Evolutionary conservation across 2,329 filamentous ascomycete species (phyloP).

Genomic region (Hypoxylon sp.): DNA sequence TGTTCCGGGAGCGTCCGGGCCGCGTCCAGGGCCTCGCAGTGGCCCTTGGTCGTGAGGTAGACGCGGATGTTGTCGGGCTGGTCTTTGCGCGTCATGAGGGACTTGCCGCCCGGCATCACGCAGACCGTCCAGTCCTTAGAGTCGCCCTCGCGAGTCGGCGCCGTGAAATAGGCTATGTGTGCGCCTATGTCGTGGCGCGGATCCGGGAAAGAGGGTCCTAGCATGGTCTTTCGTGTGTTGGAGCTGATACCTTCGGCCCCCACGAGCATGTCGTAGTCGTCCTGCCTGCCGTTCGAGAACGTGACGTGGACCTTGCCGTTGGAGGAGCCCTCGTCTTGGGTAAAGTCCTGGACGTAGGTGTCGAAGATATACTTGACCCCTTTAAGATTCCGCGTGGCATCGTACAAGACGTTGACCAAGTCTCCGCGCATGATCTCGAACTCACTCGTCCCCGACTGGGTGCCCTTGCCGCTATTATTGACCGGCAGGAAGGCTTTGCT

Average conservation of each 20-base stretch:
- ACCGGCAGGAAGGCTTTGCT: not conserved
- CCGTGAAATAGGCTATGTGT: not conserved
- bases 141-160: not conserved
- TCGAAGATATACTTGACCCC: slow-evolving; percentile 50
- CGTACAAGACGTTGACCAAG: slow-evolving; percentile 50
- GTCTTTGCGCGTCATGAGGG: not conserved
- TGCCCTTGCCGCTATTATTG: slow-evolving; percentile 38
- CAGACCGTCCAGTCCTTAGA: not conserved
- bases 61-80: not conserved
- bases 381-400: slow-evolving; percentile 49
- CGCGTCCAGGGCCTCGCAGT: slow-evolving; percentile 37
- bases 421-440: slow-evolving; percentile 59
- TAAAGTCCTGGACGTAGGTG: slow-evolving; percentile 49
- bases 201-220: slow-evolving; percentile 36
- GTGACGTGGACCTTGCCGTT: slow-evolving; percentile 50
- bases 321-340: slow-evolving; percentile 38
- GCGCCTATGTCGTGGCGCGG: not conserved
- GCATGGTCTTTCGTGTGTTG: slow-evolving; percentile 54
- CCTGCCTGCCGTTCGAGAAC: slow-evolving; percentile 49
- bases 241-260: slow-evolving; percentile 58
- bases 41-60: slow-evolving; percentile 44
- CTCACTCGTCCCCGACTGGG: slow-evolving; percentile 49
- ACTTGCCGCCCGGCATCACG: not conserved
- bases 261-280: slow-evolving; percentile 57
- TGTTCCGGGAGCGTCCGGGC: slow-evolving; percentile 22